Conservation (phyloP, 441 rosid species). For the Euphorbia schlechtendalii region DNA sequence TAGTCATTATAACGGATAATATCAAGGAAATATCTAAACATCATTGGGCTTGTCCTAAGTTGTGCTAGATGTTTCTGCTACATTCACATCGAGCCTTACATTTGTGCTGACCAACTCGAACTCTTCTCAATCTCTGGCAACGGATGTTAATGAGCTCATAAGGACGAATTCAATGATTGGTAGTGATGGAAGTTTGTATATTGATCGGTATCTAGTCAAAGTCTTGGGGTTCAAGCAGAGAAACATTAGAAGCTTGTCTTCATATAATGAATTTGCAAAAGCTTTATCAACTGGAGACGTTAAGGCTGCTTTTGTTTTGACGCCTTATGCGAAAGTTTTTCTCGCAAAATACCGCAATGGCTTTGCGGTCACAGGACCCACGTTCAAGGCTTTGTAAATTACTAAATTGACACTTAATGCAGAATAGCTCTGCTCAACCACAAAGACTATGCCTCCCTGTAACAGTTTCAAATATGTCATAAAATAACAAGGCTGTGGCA, state of each 20-base stretch:
- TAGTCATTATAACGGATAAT: too few relatives aligned
- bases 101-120: neutral
- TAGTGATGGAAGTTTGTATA: constrained; percentile 8
- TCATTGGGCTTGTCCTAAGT: too few relatives aligned
- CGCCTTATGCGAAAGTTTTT: constrained; percentile 5
- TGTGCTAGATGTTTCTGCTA: constrained; percentile 8
- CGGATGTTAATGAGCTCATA: constrained; percentile 3
- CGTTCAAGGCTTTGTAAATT: too few relatives aligned
- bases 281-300: constrained; percentile 6
- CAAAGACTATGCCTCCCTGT: too few relatives aligned
- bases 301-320: constrained; percentile 11
- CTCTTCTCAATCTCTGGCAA: neutral
- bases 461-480: too few relatives aligned
- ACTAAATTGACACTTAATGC: too few relatives aligned
- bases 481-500: too few relatives aligned
- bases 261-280: constrained; percentile 7
- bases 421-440: too few relatives aligned
- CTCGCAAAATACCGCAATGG: constrained; percentile 7
- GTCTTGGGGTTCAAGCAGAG: constrained; percentile 2
- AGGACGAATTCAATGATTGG: neutral
- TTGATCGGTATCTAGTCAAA: constrained; percentile 1
- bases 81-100: constrained; percentile 3
- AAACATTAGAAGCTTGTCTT: constrained; percentile 6
- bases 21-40: too few relatives aligned
- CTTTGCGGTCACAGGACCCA: neutral